Evolutionary conservation across 2,329 filamentous ascomycete species (phyloP), one percentile per base, ranked within the genome.

Genomic region (Colletotrichum karsti): DNA sequence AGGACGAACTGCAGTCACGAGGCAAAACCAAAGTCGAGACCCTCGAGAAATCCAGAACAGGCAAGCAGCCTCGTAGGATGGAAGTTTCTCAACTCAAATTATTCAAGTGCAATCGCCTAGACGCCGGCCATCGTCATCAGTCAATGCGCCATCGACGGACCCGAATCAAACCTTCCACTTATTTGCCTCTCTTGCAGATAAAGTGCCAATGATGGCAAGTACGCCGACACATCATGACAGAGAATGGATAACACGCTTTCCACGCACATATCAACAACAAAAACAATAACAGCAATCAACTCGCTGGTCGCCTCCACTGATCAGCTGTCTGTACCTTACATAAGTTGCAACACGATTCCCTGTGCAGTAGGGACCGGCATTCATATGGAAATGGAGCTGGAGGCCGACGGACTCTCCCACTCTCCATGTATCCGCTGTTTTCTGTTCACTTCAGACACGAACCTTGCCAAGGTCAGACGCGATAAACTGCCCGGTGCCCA

Each of bases 401-500:
- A 20, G 64, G 53, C 59, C 44, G 59, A 57, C 53, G 59, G 59
- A 63, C 51, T 58, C 42, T 28, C 53, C 60, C 50, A 22, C 50
- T 26, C 50, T 55, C 58, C 35, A 67, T 44, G 57, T 58, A 48
- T 67, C 44, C 57, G 57, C 57, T 24, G 15, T 35, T 26, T 22
- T 28, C 41, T 26, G 15, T 24, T 41, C 3, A 35, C 10, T 35
- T 20, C 30, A 33, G 46, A 30, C 41, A 56, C 10, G 26, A 62
- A 42, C 64, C 59, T 55, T 67, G 64, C 60, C 53, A 67, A 64
- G 51, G 22, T 54, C 59, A 58, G 30, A 67, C 64, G 15, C 50
- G 35, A 56, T 44, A 53, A 46, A 44, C 42, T n/a, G 22, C 24
- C 33, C 28, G 12, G 55, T 61, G 28, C 28, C 62, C 62, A 65